Conservation (phyloP, 345 rosid genomes). For the Alliaria petiolata region DNA sequence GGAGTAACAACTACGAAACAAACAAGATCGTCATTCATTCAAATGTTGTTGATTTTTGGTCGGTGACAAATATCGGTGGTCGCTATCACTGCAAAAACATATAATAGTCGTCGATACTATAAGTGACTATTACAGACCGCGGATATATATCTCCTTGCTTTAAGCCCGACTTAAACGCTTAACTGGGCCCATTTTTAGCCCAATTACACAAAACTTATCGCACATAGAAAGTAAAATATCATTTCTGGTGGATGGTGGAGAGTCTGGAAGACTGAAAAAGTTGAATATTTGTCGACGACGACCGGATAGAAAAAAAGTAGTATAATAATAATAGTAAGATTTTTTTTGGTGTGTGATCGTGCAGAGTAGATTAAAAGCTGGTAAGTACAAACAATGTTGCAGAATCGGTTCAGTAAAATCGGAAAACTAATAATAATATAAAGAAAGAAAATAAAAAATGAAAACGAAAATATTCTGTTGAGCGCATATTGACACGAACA, state of each 20-base stretch:
- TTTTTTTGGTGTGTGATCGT: slow-evolving; percentile 19
- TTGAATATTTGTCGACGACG: not conserved
- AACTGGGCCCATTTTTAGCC: not conserved
- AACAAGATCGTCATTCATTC: too few species aligned
- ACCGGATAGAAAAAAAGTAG: not conserved
- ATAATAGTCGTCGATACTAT: too few species aligned
- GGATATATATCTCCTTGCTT: too few species aligned
- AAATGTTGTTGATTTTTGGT: too few species aligned
- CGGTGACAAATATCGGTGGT: too few species aligned
- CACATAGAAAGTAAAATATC: not conserved
- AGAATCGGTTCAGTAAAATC: slow-evolving; percentile 36
- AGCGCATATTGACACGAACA: slow-evolving; percentile 34
- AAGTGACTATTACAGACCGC: too few species aligned
- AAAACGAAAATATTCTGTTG: slow-evolving; percentile 16
- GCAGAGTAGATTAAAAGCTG: slow-evolving; percentile 36
- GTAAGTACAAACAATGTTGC: slow-evolving; percentile 30
- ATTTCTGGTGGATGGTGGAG: not conserved
- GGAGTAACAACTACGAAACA: too few species aligned
- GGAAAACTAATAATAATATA: not conserved
- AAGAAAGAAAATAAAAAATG: not conserved
- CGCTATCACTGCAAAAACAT: too few species aligned
- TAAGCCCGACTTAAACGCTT: not conserved
- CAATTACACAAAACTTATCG: not conserved
- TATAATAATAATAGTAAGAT: not conserved
- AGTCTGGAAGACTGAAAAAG: not conserved